These are phyloP conservation scores for Chlorella sp. DNA, from an alignment of 139 green algal genomes.

Conservation along the genomic window DNA sequence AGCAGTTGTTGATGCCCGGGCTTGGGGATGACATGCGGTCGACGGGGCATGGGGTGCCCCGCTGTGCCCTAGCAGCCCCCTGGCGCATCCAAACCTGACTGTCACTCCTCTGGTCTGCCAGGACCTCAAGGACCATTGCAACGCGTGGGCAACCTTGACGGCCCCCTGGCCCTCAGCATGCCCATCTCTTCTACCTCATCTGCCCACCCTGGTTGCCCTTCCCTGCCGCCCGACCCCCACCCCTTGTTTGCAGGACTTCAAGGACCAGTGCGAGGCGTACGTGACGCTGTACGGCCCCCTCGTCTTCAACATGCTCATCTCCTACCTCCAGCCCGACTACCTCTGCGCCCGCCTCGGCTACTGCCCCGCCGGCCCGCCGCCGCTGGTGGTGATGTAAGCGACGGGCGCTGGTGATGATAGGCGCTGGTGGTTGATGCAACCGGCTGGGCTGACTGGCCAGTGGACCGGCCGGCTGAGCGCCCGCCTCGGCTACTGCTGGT, in stretches of 20 bases:
- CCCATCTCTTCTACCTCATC: too few species aligned
- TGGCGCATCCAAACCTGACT: too few species aligned
- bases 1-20: background rate
- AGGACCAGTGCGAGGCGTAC: conserved; percentile 47
- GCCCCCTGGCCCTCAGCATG: too few species aligned
- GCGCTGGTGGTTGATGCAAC: background rate
- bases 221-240: background rate
- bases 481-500: background rate
- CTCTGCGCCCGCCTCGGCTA: conserved; percentile 43
- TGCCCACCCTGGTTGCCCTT: background rate
- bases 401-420: background rate
- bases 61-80: too few species aligned
- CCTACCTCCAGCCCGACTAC: conserved; percentile 45
- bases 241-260: conserved; percentile 27
- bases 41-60: background rate
- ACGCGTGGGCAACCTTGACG: too few species aligned
- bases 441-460: background rate
- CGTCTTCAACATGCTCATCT: conserved; percentile 42
- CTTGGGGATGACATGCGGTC: background rate
- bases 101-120: too few species aligned
- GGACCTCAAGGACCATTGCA: too few species aligned
- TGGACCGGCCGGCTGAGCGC: background rate
- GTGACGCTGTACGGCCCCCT: conserved; percentile 53
- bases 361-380: conserved; percentile 17
- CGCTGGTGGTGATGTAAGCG: background rate